Base-by-base conservation (phyloP, 2,329 filamentous ascomycete species). In the Ophiocordyceps polyrhachis-furcata region DNA sequence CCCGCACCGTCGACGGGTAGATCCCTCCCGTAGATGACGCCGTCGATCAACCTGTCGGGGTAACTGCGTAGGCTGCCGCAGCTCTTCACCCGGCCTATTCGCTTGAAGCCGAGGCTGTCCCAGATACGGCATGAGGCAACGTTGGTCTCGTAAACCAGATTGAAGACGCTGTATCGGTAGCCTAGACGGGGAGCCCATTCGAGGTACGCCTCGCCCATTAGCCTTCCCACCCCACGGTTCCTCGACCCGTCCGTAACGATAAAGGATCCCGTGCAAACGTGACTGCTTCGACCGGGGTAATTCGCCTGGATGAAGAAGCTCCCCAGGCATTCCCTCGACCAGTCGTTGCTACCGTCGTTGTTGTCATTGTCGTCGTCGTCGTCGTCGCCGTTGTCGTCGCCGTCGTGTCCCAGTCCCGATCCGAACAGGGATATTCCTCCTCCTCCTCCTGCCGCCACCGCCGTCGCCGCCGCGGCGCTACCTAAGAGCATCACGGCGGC, bases 241-340 rank as follows among this genome's bases (percentile, higher is more conserved):
- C 82, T 76, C 44, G 79, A 73, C 13, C 77, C 77, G 56, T 82
- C 78, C 11, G 81, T 85, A 48, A 85, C 81, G 44, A 87, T 67
- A 56, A 87, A 85, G 29, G 79, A 81, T 47, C 76, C 88, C 57
- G 93, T 95, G 67, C 85, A 93, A 43, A 93, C 76, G 66, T 94
- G 87, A 61, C 83, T 91, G 64, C 83, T 91, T 47, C 87, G 74
- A 42, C 87, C 87, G 0, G 87, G 86, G 60, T 93, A 94, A 62
- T 94, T 93, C 42, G 87, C 86, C 65, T 91, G 88, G 69, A 93
- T 83, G 64, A 91, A 93, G 64, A 93, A 93, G 64, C 84, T 93
- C 46, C 87, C 87, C 40, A 94, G 67, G 55, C 86, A 93, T 54
- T 82, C 72, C 56, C 79, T 79, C 51, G 77, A 74, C 86, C 87